Evolutionary conservation across 2,329 filamentous ascomycete species (phyloP), one percentile per base, ranked within the genome.

Genomic region (Periconia sp.): DNA sequence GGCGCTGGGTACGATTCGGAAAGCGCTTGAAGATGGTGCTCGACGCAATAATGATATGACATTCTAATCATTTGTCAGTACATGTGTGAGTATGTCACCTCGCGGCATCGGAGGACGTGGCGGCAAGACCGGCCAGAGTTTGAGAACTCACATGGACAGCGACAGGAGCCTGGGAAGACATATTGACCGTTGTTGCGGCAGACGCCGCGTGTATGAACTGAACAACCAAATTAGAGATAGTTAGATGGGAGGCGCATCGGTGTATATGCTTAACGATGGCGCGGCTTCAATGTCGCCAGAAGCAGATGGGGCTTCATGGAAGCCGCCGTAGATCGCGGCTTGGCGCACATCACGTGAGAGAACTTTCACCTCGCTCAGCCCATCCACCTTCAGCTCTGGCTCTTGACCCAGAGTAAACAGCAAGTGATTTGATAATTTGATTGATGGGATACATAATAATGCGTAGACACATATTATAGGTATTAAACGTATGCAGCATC

Each of bases 121-220:
- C 70, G 65, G 68, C 69, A 37, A 37, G 33, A 13, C 33, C 11
- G 33, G 33, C 33, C 33, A 37, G 11, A 14, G 11, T n/a, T 37
- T 3, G 59, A 57, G 63, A 57, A 66, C 78, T 63, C 68, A 82
- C 80, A 63, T 78, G 77, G 57, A 78, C 66, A 57, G 73, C 74
- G 61, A 78, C 69, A 59, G 79, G 74, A 62, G 76, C 72, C 68
- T 80, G 78, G 63, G 81, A 80, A 67, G 80, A 79, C 81, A 82
- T 82, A 65, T 55, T 76, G 62, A 56, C 37, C 30, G 50, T 19
- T 41, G 48, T 35, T 53, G 70, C 70, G 70, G 70, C 69, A 60
- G 56, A 53, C 52, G 69, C 70, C 70, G 70, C 70, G 49, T 44
- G 47, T 54, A 27, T 46, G 41, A 51, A 53, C 42, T 48, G 43